Percentiles rank a stretch among this genome's conserved stretches.
Conservation (phyloP, 805 yeast species). For the Starmerella apicola region DNA sequence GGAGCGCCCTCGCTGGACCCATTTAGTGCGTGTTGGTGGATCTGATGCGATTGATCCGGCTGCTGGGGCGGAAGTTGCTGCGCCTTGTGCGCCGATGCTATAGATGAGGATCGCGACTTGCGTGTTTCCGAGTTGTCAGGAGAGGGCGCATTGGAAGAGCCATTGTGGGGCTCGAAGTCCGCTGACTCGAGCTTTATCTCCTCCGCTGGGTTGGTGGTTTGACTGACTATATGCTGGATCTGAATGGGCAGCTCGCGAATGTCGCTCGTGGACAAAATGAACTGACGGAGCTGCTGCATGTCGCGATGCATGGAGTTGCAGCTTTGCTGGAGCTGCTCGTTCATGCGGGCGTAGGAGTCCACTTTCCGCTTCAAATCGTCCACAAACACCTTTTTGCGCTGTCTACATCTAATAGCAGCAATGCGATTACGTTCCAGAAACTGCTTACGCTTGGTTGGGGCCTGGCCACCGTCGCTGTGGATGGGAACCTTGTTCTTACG, state of each 20-base stretch:
- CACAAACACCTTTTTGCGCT: conserved; percentile 80
- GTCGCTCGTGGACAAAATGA: conserved; percentile 13
- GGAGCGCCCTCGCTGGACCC: too few relatives aligned
- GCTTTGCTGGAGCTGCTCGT: conserved; percentile 39
- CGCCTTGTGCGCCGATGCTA: too few relatives aligned
- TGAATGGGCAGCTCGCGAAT: conserved; percentile 17
- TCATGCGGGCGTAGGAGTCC: conserved; percentile 55
- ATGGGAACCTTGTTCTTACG: too few relatives aligned
- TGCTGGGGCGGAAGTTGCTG: too few relatives aligned
- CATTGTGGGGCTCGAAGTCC: too few relatives aligned
- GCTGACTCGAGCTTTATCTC: neutral
- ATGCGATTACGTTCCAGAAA: conserved; percentile 83
- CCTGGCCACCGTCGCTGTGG: too few relatives aligned
- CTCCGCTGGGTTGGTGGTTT: neutral
- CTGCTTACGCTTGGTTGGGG: conserved; percentile 49
- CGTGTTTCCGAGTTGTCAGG: too few relatives aligned
- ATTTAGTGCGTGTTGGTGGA: too few relatives aligned
- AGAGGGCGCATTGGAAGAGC: too few relatives aligned
- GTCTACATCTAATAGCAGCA: conserved; percentile 93
- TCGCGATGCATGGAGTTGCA: conserved; percentile 8
- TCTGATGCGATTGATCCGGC: too few relatives aligned
- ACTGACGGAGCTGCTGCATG: conserved; percentile 27
- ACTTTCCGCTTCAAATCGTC: conserved; percentile 73
- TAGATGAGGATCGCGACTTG: too few relatives aligned
- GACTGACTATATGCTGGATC: conserved; percentile 12